phyloP scores from a whole-genome alignment of 2,329 filamentous ascomycete species.

The Pseudocercospora vitis region DNA sequence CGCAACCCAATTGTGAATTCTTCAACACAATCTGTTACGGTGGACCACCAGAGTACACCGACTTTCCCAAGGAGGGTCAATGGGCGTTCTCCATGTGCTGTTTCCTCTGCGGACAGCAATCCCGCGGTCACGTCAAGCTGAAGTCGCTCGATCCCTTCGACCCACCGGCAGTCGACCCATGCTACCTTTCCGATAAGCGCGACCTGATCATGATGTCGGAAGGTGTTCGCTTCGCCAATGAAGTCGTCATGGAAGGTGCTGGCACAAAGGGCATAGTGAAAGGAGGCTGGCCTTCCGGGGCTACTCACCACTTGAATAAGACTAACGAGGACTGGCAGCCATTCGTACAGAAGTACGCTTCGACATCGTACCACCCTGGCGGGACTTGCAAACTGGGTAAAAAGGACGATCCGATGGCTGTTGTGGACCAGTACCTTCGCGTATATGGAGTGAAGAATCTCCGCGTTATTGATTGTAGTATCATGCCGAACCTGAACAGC shows the following conservation, averaged over 20 bases:
- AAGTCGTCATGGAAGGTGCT: slow-evolving; percentile 58
- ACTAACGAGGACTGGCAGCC: slow-evolving; percentile 59
- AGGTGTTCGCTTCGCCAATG: slow-evolving; percentile 59
- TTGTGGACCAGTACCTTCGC: slow-evolving; percentile 55
- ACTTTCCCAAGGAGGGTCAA: slow-evolving; percentile 55
- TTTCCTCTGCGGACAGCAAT: slow-evolving; percentile 59
- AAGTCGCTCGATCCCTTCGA: slow-evolving; percentile 50
- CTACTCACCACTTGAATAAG: slow-evolving; percentile 54
- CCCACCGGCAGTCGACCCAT: slow-evolving; percentile 59
- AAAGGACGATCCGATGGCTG: slow-evolving; percentile 49
- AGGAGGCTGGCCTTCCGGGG: slow-evolving; percentile 57
- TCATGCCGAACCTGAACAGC: slow-evolving; percentile 54
- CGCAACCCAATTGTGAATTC: slow-evolving; percentile 62
- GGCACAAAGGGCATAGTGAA: slow-evolving; percentile 61
- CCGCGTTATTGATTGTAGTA: slow-evolving; percentile 56
- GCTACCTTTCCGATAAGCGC: slow-evolving; percentile 58
- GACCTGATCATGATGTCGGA: slow-evolving; percentile 61
- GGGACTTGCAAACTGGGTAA: slow-evolving; percentile 60
- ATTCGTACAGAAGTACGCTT: slow-evolving; percentile 58
- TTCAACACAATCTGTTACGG: slow-evolving; percentile 64
- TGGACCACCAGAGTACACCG: slow-evolving; percentile 58
- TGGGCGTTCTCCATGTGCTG: slow-evolving; percentile 60
- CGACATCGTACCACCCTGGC: slow-evolving; percentile 50
- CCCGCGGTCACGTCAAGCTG: slow-evolving; percentile 57
- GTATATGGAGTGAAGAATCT: slow-evolving; percentile 55